Base-by-base conservation (phyloP, 2,329 filamentous ascomycete species). In the Fusarium virguliforme region DNA sequence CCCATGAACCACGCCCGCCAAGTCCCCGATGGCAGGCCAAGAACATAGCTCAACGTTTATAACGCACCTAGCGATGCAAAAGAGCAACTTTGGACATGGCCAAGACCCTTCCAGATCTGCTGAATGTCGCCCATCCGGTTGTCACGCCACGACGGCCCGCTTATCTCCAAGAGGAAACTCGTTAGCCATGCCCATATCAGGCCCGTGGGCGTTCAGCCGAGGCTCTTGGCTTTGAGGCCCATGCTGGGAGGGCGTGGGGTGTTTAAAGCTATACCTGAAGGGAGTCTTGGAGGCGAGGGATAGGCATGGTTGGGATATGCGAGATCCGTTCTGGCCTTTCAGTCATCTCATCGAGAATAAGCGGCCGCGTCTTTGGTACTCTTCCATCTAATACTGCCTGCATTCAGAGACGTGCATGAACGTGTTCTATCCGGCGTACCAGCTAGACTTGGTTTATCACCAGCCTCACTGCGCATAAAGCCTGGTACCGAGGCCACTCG, bases 81-180 rank as follows among this genome's bases (percentile, higher is more conserved):
- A 56, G 35, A 35, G 10, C 53, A 37, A 56, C 9, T 35, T 28
- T 56, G 53, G 53, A 35, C 18, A 56, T 26, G 53, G 35, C 46
- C 32, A 56, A 37, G 32, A 18, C 24, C 43, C 53, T 28, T 35
- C 53, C 53, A 34, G 53, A 56, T 56, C 53, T 56, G 26, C 32
- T 53, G 50, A 30, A 18, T 24, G 50, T 53, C 26, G 53, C n/a
- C 34, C 18, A 13, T 26, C 35, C 26, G 32, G 9, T 7, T 18
- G 15, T 56, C 53, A 56, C 53, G 53, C 53, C 53, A 56, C 53
- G 53, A 30, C 28, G 53, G 50, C 22, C 50, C 50, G 50, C 50
- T 54, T 35, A 35, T 34, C 50, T 34, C 15, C 30, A 54, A 54
- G 18, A n/a, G 50, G 50, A 54, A 54, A 54, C 22, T 35, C 50